A percentile compares a stretch with the other conserved stretches of the same genome.
phyloP scores from a whole-genome alignment of 768 basidiomycete genomes.

The Lactarius evosmus region DNA sequence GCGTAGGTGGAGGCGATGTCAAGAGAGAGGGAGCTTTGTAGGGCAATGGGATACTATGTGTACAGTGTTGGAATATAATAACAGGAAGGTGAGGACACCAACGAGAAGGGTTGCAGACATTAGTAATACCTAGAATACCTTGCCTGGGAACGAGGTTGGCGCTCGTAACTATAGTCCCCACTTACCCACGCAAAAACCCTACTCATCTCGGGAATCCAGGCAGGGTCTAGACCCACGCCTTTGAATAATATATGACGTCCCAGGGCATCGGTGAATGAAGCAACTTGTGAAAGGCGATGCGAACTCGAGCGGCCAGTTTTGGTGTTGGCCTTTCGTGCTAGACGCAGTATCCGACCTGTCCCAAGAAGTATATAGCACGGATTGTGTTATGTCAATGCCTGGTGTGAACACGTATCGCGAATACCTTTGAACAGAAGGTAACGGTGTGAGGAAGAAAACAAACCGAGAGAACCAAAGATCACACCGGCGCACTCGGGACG shows the following conservation, averaged over 20 bases:
- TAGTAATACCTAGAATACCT: slow-evolving; percentile 78
- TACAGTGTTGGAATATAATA: slow-evolving; percentile 77
- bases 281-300: neutral
- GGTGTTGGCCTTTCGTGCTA: slow-evolving; percentile 69
- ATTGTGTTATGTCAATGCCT: slow-evolving; percentile 74
- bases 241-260: slow-evolving; percentile 62
- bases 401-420: slow-evolving; percentile 44
- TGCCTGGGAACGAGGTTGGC: slow-evolving; percentile 37
- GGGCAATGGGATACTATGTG: slow-evolving; percentile 72
- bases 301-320: slow-evolving; percentile 47
- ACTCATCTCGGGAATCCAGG: slow-evolving; percentile 74
- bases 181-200: slow-evolving; percentile 79
- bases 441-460: slow-evolving; percentile 19
- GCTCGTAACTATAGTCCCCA: neutral
- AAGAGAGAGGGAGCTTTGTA: slow-evolving; percentile 51
- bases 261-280: slow-evolving; percentile 32
- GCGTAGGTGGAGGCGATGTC: slow-evolving; percentile 85
- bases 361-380: slow-evolving; percentile 55
- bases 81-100: slow-evolving; percentile 61
- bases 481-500: slow-evolving; percentile 68
- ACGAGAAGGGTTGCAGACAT: slow-evolving; percentile 65
- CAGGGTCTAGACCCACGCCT: slow-evolving; percentile 76
- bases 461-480: slow-evolving; percentile 61
- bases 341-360: slow-evolving; percentile 80
- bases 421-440: neutral